phyloP scores from a whole-genome alignment of 1,284 basidiomycete genomes.

The Caloboletus inedulis region DNA sequence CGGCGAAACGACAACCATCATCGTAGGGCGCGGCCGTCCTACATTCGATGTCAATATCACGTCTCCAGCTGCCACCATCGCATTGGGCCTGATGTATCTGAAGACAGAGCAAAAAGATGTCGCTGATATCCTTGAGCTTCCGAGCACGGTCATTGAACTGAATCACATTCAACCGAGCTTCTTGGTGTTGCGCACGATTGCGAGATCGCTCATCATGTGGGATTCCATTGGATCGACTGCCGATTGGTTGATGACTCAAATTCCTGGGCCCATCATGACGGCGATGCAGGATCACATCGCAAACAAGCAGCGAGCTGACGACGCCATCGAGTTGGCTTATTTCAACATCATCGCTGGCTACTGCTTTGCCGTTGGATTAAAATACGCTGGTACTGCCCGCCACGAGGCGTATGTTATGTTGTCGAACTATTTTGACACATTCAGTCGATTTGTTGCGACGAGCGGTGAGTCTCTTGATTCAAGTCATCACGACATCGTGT shows the following conservation, averaged over 20 bases:
- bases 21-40: conserved; percentile 40
- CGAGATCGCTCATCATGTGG: conserved; percentile 87
- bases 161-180: conserved; percentile 88
- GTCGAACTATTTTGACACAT: conserved; percentile 76
- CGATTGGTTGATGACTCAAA: conserved; percentile 75
- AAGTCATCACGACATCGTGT: background rate
- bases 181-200: conserved; percentile 77
- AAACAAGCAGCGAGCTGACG: conserved; percentile 58
- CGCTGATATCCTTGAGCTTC: conserved; percentile 80
- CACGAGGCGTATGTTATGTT: conserved; percentile 84
- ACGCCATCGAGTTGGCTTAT: conserved; percentile 81
- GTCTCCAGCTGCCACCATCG: conserved; percentile 87
- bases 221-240: conserved; percentile 67
- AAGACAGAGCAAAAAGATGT: conserved; percentile 82
- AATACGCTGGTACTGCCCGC: conserved; percentile 89
- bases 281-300: conserved; percentile 51
- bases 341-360: conserved; percentile 88
- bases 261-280: conserved; percentile 68
- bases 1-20: conserved; percentile 52
- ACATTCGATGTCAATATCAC: conserved; percentile 83
- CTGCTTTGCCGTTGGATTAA: conserved; percentile 89
- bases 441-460: conserved; percentile 64
- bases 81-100: conserved; percentile 90
- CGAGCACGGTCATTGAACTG: conserved; percentile 73
- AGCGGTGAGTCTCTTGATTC: conserved; percentile 45